These are phyloP conservation scores for Botrytis porri DNA, from an alignment of 2,329 filamentous ascomycete genomes.

Conservation along the genomic window DNA sequence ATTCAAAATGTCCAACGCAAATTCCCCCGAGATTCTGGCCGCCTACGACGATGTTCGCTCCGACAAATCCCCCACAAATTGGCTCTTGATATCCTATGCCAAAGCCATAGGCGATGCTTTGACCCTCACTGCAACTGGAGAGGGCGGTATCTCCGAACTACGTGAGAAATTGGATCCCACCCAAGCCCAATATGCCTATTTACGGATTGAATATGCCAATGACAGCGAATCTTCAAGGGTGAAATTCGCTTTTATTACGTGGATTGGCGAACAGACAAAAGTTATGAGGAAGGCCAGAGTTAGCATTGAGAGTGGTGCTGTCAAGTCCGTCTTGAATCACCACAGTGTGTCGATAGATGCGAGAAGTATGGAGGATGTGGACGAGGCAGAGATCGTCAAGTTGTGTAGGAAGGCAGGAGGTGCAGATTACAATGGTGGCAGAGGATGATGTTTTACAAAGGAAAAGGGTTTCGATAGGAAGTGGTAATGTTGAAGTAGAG, in stretches of 20 bases:
- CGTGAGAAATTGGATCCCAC: slow-evolving; percentile 50
- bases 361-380: slow-evolving; percentile 56
- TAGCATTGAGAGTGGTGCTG: slow-evolving; percentile 62
- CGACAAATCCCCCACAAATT: slow-evolving; percentile 64
- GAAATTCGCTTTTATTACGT: slow-evolving; percentile 66
- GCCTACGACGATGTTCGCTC: slow-evolving; percentile 66
- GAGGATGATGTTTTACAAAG: slow-evolving; percentile 38
- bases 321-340: slow-evolving; percentile 62
- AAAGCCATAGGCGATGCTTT: slow-evolving; percentile 55
- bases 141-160: slow-evolving; percentile 59
- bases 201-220: slow-evolving; percentile 66
- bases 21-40: slow-evolving; percentile 56
- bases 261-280: slow-evolving; percentile 63
- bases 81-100: slow-evolving; percentile 64
- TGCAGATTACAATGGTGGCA: slow-evolving; percentile 67
- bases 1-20: slow-evolving; percentile 51
- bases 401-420: slow-evolving; percentile 64
- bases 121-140: slow-evolving; percentile 54
- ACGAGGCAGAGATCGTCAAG: slow-evolving; percentile 58
- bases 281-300: slow-evolving; percentile 70
- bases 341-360: slow-evolving; percentile 65
- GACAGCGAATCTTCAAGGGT: slow-evolving; percentile 66
- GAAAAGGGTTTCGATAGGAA: neutral
- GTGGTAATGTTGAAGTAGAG: slow-evolving; percentile 10
- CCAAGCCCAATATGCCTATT: slow-evolving; percentile 39